phyloP scores from a whole-genome alignment of 2,329 filamentous ascomycete genomes.

The Cercospora citrullina region DNA sequence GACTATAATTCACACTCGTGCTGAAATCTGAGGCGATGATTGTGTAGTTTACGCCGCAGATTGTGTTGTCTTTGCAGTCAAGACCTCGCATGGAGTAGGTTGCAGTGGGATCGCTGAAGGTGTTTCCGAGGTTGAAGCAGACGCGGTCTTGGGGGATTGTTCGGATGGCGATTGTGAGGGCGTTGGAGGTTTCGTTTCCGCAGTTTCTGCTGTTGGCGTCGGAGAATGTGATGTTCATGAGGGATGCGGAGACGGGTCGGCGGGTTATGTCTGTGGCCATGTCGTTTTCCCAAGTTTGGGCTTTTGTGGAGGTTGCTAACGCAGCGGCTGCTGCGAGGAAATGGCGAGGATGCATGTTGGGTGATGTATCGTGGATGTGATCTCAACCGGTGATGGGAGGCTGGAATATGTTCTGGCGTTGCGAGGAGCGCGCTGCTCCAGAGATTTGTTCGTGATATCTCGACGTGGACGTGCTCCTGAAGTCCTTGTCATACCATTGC shows the following conservation, averaged over 20 bases:
- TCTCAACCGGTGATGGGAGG: not conserved
- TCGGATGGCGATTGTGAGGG: slow-evolving; percentile 51
- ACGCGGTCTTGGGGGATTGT: slow-evolving; percentile 16
- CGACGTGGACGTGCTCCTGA: not conserved
- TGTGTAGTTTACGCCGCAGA: slow-evolving; percentile 22
- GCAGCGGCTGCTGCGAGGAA: not conserved
- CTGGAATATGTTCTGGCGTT: not conserved
- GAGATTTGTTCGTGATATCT: not conserved
- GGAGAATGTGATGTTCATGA: slow-evolving; percentile 62
- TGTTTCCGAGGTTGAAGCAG: slow-evolving; percentile 19
- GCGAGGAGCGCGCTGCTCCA: not conserved
- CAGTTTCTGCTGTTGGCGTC: slow-evolving; percentile 51
- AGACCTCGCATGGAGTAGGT: slow-evolving; percentile 15
- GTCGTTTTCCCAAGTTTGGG: slow-evolving; percentile 18
- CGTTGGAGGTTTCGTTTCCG: slow-evolving; percentile 48
- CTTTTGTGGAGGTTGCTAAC: not conserved
- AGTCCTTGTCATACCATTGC: slow-evolving; percentile 1
- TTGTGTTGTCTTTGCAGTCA: slow-evolving; percentile 1
- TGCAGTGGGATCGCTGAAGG: slow-evolving; percentile 7
- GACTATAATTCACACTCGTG: slow-evolving; percentile 6
- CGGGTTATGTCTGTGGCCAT: slow-evolving; percentile 17
- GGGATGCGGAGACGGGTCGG: slow-evolving; percentile 10
- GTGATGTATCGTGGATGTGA: not conserved
- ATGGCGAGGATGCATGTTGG: not conserved
- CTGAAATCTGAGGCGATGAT: slow-evolving; percentile 7